Percentiles rank a stretch among this genome's conserved stretches.
phyloP scores from a whole-genome alignment of 257 asterid species.

The Petunia secreta region DNA sequence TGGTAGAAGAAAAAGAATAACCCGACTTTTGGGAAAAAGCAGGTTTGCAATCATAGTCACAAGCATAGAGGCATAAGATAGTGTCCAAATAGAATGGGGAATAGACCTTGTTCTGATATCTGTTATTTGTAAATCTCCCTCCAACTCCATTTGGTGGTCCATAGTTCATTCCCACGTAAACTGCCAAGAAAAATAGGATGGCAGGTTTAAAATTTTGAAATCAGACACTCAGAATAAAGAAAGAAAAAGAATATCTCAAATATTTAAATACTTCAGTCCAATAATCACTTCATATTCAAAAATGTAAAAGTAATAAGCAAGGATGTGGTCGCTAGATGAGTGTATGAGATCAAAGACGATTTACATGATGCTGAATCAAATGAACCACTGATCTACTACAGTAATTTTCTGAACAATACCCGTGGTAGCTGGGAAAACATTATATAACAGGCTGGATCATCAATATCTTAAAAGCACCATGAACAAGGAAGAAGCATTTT shows the following conservation, averaged over 20 bases:
- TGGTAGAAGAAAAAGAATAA: neutral
- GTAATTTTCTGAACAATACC: neutral
- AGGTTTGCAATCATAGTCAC: slow-evolving; percentile 1
- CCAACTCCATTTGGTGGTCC: slow-evolving; percentile 43
- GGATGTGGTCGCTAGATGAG: too few relatives aligned
- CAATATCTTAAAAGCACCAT: neutral
- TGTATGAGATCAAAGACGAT: neutral
- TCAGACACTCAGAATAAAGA: neutral
- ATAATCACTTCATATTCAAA: too few relatives aligned
- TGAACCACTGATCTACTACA: neutral
- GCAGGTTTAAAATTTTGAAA: neutral
- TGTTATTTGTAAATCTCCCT: slow-evolving; percentile 42
- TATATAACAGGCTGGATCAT: neutral
- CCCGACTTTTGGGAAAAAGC: neutral
- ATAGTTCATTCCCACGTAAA: slow-evolving; percentile 41
- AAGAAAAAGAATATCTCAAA: too few relatives aligned
- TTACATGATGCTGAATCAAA: neutral
- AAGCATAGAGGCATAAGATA: neutral
- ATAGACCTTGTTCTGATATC: slow-evolving; percentile 40
- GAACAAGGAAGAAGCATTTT: neutral
- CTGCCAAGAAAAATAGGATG: slow-evolving; percentile 29
- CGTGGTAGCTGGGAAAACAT: neutral
- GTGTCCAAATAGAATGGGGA: slow-evolving; percentile 7
- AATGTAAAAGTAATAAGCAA: too few relatives aligned
- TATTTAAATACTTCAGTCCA: too few relatives aligned